phyloP scores from a whole-genome alignment of 805 yeast species.

The Schizosaccharomyces osmophilus region DNA sequence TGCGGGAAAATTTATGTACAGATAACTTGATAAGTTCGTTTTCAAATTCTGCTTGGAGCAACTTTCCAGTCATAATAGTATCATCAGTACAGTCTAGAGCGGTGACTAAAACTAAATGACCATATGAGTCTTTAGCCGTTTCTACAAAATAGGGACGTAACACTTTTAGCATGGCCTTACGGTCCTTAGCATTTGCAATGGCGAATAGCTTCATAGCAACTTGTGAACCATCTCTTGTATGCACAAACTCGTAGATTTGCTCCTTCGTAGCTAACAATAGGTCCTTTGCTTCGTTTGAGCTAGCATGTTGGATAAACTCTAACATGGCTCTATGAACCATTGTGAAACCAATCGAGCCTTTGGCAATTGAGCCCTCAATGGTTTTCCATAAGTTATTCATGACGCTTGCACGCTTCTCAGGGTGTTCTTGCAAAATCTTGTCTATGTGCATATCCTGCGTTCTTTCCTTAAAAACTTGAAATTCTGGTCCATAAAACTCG shows the following conservation, averaged over 20 bases:
- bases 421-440: slow-evolving; percentile 39
- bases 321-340: slow-evolving; percentile 89
- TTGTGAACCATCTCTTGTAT: slow-evolving; percentile 81
- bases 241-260: slow-evolving; percentile 83
- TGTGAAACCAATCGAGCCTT: slow-evolving; percentile 91
- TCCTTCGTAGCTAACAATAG: slow-evolving; percentile 64
- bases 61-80: slow-evolving; percentile 56
- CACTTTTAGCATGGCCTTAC: slow-evolving; percentile 49
- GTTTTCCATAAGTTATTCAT: slow-evolving; percentile 57
- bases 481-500: slow-evolving; percentile 93
- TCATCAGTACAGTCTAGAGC: slow-evolving; percentile 77
- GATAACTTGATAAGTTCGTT: slow-evolving; percentile 32
- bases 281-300: slow-evolving; percentile 46
- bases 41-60: slow-evolving; percentile 28
- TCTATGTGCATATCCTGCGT: slow-evolving; percentile 20
- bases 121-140: slow-evolving; percentile 62
- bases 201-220: slow-evolving; percentile 69
- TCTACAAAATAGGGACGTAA: slow-evolving; percentile 55
- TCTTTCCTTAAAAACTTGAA: slow-evolving; percentile 64
- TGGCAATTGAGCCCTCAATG: slow-evolving; percentile 71
- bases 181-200: slow-evolving; percentile 71
- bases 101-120: slow-evolving; percentile 56
- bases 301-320: slow-evolving; percentile 55
- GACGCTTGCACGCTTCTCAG: slow-evolving; percentile 57
- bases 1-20: slow-evolving; percentile 54